These are phyloP conservation scores for Penicillium concentricum DNA, from an alignment of 2,329 filamentous ascomycete genomes.

Conservation along the genomic window DNA sequence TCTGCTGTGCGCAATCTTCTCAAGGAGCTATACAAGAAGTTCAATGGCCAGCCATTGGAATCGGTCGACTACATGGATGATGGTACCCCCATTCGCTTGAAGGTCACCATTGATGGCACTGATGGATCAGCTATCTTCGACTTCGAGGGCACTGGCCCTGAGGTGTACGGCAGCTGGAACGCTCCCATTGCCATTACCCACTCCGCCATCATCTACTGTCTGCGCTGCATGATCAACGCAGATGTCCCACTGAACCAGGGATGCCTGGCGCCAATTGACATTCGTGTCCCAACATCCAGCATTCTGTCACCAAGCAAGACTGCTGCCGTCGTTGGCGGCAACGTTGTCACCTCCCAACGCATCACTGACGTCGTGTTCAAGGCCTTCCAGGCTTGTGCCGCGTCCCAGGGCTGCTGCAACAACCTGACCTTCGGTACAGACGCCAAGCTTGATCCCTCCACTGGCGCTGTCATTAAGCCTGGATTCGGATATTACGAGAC, in stretches of 20 bases:
- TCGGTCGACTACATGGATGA: conserved; percentile 87
- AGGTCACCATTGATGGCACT: conserved; percentile 70
- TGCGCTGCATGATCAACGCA: conserved; percentile 74
- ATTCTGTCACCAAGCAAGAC: conserved; percentile 74
- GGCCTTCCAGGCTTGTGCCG: conserved; percentile 76
- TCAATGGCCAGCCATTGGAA: conserved; percentile 67
- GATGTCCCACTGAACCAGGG: conserved; percentile 87
- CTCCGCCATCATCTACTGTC: conserved; percentile 81
- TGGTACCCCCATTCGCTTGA: conserved; percentile 72
- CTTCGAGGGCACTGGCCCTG: conserved; percentile 73
- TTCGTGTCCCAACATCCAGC: conserved; percentile 66
- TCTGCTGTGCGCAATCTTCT: conserved; percentile 71
- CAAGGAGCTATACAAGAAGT: conserved; percentile 67
- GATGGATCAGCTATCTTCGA: conserved; percentile 77
- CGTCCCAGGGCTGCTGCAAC: conserved; percentile 77
- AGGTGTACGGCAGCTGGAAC: conserved; percentile 79
- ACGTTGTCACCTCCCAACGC: conserved; percentile 75
- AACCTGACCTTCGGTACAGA: conserved; percentile 78
- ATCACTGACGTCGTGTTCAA: conserved; percentile 81
- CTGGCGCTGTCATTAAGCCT: conserved; percentile 55
- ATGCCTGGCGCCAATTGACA: conserved; percentile 72
- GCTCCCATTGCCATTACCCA: conserved; percentile 80
- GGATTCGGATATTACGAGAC: conserved; percentile 90
- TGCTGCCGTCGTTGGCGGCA: conserved; percentile 79
- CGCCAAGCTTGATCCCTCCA: conserved; percentile 62